phyloP scores from a whole-genome alignment of 345 rosid species.

The Brassica napus region Da-Ae NC_063439.1:3006001-3006500 shows the following conservation, averaged over 20 bases:
- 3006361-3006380: neutral
- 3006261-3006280: neutral
- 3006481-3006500: too few species aligned
- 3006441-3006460: neutral
- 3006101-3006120: neutral
- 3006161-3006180: neutral
- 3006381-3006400: neutral
- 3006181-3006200: neutral
- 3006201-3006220: neutral
- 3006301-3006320: neutral
- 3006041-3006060: neutral
- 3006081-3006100: neutral
- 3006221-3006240: too few species aligned
- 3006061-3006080: too few species aligned
- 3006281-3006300: neutral
- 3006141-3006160: neutral
- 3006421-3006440: neutral
- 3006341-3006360: conserved; percentile 13
- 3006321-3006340: neutral
- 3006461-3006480: too few species aligned
- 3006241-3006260: neutral
- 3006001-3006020: conserved; percentile 19
- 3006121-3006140: neutral
- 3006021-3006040: conserved; percentile 6
- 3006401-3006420: neutral